Conservation (phyloP, 2,329 filamentous ascomycete species). For the Ceratocystis variospora region DNA sequence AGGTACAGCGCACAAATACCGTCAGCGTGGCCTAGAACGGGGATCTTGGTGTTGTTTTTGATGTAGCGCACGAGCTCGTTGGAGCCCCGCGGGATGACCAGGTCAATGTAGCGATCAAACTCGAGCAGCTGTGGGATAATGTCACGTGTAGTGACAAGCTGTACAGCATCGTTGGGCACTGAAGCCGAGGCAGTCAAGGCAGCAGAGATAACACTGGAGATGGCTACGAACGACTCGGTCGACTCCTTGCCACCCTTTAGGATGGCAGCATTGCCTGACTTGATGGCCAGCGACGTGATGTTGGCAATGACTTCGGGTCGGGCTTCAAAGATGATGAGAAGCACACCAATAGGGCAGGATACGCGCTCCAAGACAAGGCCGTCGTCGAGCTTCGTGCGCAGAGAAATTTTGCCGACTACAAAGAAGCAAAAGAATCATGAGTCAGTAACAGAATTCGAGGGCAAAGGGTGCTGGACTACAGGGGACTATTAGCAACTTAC, state of each 20-base stretch:
- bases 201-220: slow-evolving; percentile 68
- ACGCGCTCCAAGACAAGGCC: slow-evolving; percentile 74
- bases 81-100: slow-evolving; percentile 83
- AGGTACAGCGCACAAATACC: slow-evolving; percentile 83
- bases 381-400: slow-evolving; percentile 76
- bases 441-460: slow-evolving; percentile 15
- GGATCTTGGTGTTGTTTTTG: slow-evolving; percentile 82
- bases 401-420: slow-evolving; percentile 66
- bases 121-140: slow-evolving; percentile 76
- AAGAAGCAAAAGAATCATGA: not conserved
- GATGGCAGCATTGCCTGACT: slow-evolving; percentile 93
- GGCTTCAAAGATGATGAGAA: slow-evolving; percentile 96
- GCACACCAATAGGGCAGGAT: slow-evolving; percentile 89
- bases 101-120: slow-evolving; percentile 77
- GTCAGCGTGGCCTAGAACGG: slow-evolving; percentile 90
- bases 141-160: slow-evolving; percentile 87
- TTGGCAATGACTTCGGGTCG: slow-evolving; percentile 97
- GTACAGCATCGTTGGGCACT: slow-evolving; percentile 76
- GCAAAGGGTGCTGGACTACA: not conserved
- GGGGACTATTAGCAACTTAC: slow-evolving; percentile 36
- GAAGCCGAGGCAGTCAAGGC: slow-evolving; percentile 55
- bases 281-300: slow-evolving; percentile 88
- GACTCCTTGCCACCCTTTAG: slow-evolving; percentile 96
- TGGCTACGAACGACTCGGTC: slow-evolving; percentile 84
- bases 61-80: slow-evolving; percentile 85